Evolutionary conservation across 257 asterid genomes (phyloP).

Genomic region (Scutellaria galericulata): DNA sequence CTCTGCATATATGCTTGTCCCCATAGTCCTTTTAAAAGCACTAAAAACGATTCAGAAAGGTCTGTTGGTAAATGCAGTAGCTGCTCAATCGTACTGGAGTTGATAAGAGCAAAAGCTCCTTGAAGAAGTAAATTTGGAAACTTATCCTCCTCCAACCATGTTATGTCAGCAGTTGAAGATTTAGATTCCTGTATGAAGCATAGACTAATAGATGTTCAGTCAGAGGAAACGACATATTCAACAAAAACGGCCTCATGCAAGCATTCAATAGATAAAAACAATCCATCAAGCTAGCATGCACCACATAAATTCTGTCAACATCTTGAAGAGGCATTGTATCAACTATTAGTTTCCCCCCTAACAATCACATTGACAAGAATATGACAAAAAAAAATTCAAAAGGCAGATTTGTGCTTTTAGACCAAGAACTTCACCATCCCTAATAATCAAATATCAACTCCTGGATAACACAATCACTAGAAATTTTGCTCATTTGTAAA

Average conservation of each 20-base stretch:
- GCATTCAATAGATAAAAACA: not conserved
- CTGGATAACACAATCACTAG: not conserved
- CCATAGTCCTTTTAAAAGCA: constrained; percentile 51
- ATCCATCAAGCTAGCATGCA: constrained; percentile 7
- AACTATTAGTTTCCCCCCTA: not conserved
- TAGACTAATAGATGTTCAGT: constrained; percentile 57
- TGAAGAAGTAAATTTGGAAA: constrained; percentile 49
- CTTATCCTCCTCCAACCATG: constrained; percentile 48
- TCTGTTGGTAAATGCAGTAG: constrained; percentile 52
- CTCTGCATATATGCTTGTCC: constrained; percentile 45
- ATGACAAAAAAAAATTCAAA: not conserved
- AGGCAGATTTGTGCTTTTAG: not conserved
- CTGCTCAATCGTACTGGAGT: constrained; percentile 57
- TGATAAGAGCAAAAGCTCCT: constrained; percentile 59
- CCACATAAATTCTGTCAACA: not conserved
- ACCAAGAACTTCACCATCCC: no score
- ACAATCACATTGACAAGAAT: not conserved
- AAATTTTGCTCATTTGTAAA: not conserved
- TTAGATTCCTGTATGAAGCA: constrained; percentile 62
- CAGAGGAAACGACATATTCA: constrained; percentile 1
- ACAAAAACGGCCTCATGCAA: not conserved
- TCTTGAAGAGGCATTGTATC: not conserved
- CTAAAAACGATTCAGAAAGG: constrained; percentile 40
- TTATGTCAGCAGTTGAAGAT: constrained; percentile 40
- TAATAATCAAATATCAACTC: no score